Evolutionary conservation across 495 filamentous ascomycete genomes (phyloP), one percentile per base, ranked within the genome.

Genomic region (Margaritispora aquatica): DNA sequence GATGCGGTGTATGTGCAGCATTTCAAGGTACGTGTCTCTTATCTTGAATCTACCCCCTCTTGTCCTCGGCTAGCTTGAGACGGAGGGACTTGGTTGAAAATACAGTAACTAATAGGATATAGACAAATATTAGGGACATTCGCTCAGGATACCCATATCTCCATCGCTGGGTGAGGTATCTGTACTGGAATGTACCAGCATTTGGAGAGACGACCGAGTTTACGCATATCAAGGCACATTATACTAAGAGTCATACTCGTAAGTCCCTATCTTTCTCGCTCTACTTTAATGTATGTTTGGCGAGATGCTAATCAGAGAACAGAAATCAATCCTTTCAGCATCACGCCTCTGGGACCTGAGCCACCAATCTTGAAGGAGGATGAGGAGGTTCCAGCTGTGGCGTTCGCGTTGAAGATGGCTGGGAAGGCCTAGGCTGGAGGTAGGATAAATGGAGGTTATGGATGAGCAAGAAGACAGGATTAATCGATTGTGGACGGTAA

Each of bases 1-100:
- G 91, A 96, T 65, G 78, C 83, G 13, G 89, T 94, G 41, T 96
- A 96, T 65, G 90, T 95, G 3, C 90, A 94, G 77, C 89, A 95
- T 71, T 96, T 96, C 78, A 96, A 96, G 55, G 55, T 57, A 49
- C 22, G 23, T n/a, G n/a, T n/a, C n/a, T n/a, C n/a, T n/a, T n/a
- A n/a, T n/a, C n/a, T n/a, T n/a, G n/a, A n/a, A n/a, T n/a, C n/a
- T n/a, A n/a, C n/a, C n/a, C n/a, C n/a, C n/a, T n/a, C n/a, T n/a
- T n/a, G n/a, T n/a, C n/a, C n/a, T n/a, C n/a, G n/a, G n/a, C n/a
- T n/a, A n/a, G n/a, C n/a, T n/a, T n/a, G n/a, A n/a, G n/a, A n/a
- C n/a, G n/a, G n/a, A n/a, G n/a, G n/a, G n/a, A n/a, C n/a, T n/a
- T n/a, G n/a, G n/a, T n/a, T n/a, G n/a, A n/a, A n/a, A n/a, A n/a